Base-by-base conservation (phyloP, 495 filamentous ascomycete genomes). In the Penicillium salamii region DNA sequence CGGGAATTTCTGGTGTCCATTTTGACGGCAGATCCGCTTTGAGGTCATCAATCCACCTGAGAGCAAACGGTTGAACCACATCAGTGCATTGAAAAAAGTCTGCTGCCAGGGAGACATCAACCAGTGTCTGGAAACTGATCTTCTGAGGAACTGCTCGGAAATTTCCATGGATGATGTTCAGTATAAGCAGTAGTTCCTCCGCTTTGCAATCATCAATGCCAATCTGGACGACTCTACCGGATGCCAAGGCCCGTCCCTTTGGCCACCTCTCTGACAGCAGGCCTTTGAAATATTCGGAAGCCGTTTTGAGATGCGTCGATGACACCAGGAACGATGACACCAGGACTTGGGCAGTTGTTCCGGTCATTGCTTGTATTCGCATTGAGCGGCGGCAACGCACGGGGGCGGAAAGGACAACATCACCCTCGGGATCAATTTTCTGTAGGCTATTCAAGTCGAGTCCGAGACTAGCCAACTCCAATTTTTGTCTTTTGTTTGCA, bases 41-140 rank as follows among this genome's bases (percentile, higher is more conserved):
- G n/a, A n/a, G n/a, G n/a, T n/a, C n/a, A n/a, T n/a, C n/a, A n/a
- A n/a, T n/a, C 23, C 23, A 26, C 23, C 8, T 3, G 23, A 26
- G 8, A 11, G 11, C 29, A 24, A 34, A 23, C 13, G 32, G 7
- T 18, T 34, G 15, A 5, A 35, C 1, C 0, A 11, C 13, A 18
- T 45, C 42, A 11, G 31, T 17, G n/a, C 42, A 45, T 24, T 45
- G 18, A 17, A 34, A 45, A 24, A 45, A 35, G 5, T 45, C 42
- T 2, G 42, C 21, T 3, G 19, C 12, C 8, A 33, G 7, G 3
- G 29, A 31, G 2, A 45, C 20, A 35, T 34, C 42, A 17, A n/a
- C 21, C 12, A 45, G 12, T 24, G 33, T 9, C 8, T 15, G 29
- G 2, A 45, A 14, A 13, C 18, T 11, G 1, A 45, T 12, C 8